A percentile compares a stretch with the other conserved stretches of the same genome.
These are phyloP conservation scores for Eimeria praecox DNA, from an alignment of 169 alveolate genomes.

Conservation along the genomic window DNA sequence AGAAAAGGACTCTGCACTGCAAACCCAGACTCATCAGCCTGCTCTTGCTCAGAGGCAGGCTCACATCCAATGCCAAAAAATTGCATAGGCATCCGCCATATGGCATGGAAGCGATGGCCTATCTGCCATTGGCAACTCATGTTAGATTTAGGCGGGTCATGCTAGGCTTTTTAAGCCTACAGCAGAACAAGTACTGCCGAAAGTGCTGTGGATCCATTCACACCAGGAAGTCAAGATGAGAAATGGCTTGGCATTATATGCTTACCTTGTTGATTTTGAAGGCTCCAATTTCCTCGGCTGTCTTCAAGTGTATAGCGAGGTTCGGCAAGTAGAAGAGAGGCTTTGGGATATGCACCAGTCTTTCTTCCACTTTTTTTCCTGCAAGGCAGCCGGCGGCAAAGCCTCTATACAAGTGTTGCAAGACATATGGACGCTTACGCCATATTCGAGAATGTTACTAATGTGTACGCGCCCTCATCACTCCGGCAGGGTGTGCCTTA, in stretches of 20 bases:
- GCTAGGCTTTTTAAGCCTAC: background rate
- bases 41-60: background rate
- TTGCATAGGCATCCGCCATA: background rate
- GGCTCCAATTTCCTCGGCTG: conserved; percentile 92
- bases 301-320: conserved; percentile 95
- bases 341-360: conserved; percentile 87
- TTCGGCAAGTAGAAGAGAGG: conserved; percentile 96
- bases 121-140: background rate
- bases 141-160: background rate
- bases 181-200: background rate
- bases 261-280: conserved; percentile 85
- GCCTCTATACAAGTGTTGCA: background rate
- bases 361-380: conserved; percentile 64
- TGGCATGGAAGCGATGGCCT: background rate
- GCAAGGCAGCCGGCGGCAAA: background rate
- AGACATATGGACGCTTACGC: background rate
- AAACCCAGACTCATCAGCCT: background rate
- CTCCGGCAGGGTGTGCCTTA: background rate
- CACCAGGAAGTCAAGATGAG: background rate
- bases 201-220: background rate
- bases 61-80: background rate
- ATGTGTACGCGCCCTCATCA: background rate
- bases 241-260: background rate
- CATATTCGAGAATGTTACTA: background rate
- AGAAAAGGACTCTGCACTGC: background rate